Evolutionary conservation across 2,329 filamentous ascomycete species (phyloP), one percentile per base, ranked within the genome.

Genomic region (Calonectria pseudoturangicola): DNA sequence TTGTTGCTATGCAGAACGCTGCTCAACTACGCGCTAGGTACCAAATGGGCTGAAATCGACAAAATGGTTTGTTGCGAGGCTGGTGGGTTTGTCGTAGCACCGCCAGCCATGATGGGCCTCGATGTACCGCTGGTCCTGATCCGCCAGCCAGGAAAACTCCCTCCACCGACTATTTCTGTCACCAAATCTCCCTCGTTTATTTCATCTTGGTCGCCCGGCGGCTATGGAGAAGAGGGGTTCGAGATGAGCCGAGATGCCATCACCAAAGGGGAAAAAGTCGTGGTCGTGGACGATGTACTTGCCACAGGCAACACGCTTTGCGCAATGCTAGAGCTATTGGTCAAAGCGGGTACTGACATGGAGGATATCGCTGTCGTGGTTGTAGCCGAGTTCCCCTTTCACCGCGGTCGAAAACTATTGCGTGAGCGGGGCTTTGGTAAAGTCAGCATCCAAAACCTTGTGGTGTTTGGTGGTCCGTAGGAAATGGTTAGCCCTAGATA

Each of bases 221-320:
- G 76, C 16, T 60, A 68, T 6, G 73, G 72, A 63, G 80, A 82
- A 68, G 83, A 84, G 45, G 78, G 72, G 39, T 85, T 92, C 8
- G 90, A 91, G 81, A 89, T 92, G 79, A 83, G 83, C 18, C 77
- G 76, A 21, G 82, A 86, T 82, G 80, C 81, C 45, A 39, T 92
- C 21, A 76, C 82, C 0, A 77, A 30, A 43, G 85, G 82, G 1
- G 82, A 80, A 4, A 83, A 83, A 4, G 87, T 92, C 13, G 83
- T 92, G n/a, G 85, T 80, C 0, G 85, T 92, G 6, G 90, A 92
- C 71, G 90, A 92, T 80, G 89, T 91, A 33, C 86, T 92, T 69
- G 85, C 90, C 7, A 89, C 88, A 0, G 90, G 89, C 1, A 75
- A 84, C 75, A 92, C 90, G 3, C 85, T 92, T 45, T 87, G 83